Evolutionary conservation across 768 basidiomycete genomes (phyloP).

Genomic region (Boletus vermiculosoides): DNA sequence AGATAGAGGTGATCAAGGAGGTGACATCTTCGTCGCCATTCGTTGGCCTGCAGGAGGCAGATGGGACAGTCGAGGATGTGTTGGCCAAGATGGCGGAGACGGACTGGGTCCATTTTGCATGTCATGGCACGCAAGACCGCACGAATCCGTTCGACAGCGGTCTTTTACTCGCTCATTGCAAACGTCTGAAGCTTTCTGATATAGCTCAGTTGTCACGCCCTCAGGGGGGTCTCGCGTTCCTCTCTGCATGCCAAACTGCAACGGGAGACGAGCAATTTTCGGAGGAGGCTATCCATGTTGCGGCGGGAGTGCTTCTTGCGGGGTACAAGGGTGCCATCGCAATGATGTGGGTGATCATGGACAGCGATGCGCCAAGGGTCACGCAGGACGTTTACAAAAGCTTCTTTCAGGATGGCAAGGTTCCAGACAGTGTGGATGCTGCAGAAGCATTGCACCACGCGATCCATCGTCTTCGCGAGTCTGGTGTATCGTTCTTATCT

Average conservation of each 20-base stretch:
- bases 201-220: not conserved
- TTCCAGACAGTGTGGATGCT: not conserved
- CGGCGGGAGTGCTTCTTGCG: conserved; percentile 2
- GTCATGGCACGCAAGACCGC: conserved; percentile 28
- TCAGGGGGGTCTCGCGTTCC: conserved; percentile 30
- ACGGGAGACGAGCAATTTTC: not conserved
- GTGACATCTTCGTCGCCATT: not conserved
- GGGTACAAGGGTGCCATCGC: not conserved
- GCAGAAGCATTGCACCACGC: not conserved
- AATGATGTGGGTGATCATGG: conserved; percentile 3
- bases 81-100: not conserved
- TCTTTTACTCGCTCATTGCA: conserved; percentile 10
- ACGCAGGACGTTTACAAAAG: not conserved
- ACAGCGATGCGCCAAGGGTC: not conserved
- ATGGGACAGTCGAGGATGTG: not conserved
- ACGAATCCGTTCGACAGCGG: conserved; percentile 20
- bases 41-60: not conserved
- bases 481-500: not conserved
- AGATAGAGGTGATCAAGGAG: conserved; percentile 22
- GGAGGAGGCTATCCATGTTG: not conserved
- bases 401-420: not conserved
- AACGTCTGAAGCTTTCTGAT: not conserved
- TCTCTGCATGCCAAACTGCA: conserved; percentile 1
- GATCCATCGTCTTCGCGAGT: not conserved
- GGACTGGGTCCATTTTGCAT: conserved; percentile 31